Evolutionary conservation across 1,284 basidiomycete genomes (phyloP).

Genomic region (Trichosporon sp.): DNA sequence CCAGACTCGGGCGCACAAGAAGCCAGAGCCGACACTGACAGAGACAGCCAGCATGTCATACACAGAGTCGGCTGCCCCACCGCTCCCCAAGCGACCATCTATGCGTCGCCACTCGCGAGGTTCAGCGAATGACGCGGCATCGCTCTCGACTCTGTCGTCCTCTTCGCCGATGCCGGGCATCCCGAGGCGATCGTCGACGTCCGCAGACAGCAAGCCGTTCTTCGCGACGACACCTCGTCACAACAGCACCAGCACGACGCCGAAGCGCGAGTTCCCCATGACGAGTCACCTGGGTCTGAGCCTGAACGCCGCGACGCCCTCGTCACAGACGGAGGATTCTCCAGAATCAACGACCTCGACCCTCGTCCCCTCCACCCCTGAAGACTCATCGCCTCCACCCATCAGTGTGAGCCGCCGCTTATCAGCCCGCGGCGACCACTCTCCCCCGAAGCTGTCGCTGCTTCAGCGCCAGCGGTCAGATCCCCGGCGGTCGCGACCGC

Average conservation of each 20-base stretch:
- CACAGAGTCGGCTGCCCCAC: conserved; percentile 9
- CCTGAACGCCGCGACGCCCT: neutral
- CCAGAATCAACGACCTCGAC: conserved; percentile 13
- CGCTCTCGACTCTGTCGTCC: neutral
- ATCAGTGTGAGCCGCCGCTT: conserved; percentile 15
- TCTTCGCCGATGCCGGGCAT: conserved; percentile 9
- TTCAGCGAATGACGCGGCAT: neutral
- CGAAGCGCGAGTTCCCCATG: conserved; percentile 2
- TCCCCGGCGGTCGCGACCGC: neutral
- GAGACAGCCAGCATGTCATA: conserved; percentile 11
- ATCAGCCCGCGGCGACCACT: conserved; percentile 19
- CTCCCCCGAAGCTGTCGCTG: conserved; percentile 23
- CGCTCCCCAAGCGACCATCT: neutral
- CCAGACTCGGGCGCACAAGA: neutral
- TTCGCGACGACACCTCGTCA: conserved; percentile 2
- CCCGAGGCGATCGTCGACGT: conserved; percentile 5
- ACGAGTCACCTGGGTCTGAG: neutral
- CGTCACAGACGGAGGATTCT: conserved; percentile 7
- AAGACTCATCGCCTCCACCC: neutral
- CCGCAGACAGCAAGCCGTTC: neutral
- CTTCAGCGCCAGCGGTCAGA: conserved; percentile 8
- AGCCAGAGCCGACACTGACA: neutral
- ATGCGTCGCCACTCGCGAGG: conserved; percentile 12
- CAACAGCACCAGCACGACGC: neutral
- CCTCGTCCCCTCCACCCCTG: conserved; percentile 6